Base-by-base conservation (phyloP, 1,284 basidiomycete genomes). In the Cerioporus squamosus region DNA sequence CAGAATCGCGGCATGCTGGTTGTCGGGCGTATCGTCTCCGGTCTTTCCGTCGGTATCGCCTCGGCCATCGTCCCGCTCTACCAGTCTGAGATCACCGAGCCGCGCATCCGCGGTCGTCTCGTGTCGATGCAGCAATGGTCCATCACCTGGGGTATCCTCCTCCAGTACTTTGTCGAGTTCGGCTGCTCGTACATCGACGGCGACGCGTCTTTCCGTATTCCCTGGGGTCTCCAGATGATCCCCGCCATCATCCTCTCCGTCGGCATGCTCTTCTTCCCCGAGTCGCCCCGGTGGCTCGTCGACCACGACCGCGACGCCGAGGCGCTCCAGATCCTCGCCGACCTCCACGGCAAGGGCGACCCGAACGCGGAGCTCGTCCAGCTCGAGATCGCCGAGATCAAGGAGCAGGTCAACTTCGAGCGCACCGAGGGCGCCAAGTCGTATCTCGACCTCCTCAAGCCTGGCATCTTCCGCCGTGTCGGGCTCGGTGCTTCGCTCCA, bases 371-470 rank as follows among this genome's bases (percentile, higher is more conserved):
- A 85, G 40, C 80, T 94, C 18, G 93, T 94, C 29, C 77, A 83
- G 43, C 84, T 93, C 61, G 93, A 94, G 71, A 93, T 79, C 67
- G 82, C 86, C 63, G 91, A 94, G 74, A 94, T 95, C 73, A 86
- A 82, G 70, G 79, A 86, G 54, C 88, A 93, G 65, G 87, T 93
- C 17, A 64, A 78, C 54, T 85, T 85, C 65, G 93, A 95, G 73
- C 81, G 81, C 26, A 83, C 76, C 0, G 82, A 90, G 68, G 90
- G 89, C 18, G 87, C 88, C 31, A 90, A 88, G 70, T 86, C 84
- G 0, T 91, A 85, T 68, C 56, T 79, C 18, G 90, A 93, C 70
- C 77, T 92, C n/a, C 60, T 93, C 62, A 75, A 72, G 61, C 78
- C 78, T 5, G 77, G 77, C 38, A 74, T 81, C 42, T 65, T 77